Base-by-base conservation (phyloP, 2,329 filamentous ascomycete genomes). In the Simplicillium sp. region DNA sequence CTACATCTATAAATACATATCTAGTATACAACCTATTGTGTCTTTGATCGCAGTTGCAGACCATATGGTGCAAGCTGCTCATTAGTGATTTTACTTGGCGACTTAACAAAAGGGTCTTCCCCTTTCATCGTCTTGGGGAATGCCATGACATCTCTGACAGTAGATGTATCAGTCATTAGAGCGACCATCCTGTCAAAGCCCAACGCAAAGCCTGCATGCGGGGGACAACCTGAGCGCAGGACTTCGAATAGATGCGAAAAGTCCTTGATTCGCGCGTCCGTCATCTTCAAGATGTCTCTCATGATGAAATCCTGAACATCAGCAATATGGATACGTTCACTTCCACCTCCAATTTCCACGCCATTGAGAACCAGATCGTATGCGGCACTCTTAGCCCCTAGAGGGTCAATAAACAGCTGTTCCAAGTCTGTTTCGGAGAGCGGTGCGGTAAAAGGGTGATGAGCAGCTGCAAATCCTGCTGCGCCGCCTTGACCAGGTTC, bases 331-430 rank as follows among this genome's bases (percentile, higher is more conserved):
- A 97, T 96, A 72, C 92, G 86, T 12, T 87, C 78, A 58, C 86
- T 94, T 29, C 92, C 94, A 11, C 92, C 92, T 18, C 92, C 92
- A 2, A 98, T 75, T 61, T 98, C 92, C 5, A 95, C 79, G 4
- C 92, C 92, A 57, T 98, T 98, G 51, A 97, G 77, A 0, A 98
- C 90, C 12, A 98, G 78, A 53, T 98, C 92, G 63, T 96, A 98
- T 57, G 95, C 89, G 52, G 94, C 90, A 3, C 84, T 94, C 50
- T 74, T 77, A 2, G 79, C 87, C 36, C 71, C 62, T 1, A 87
- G 69, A 0, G 92, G 90, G 33, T 88, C 71, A 0, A 71, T 80
- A 31, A 80, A 68, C 1, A 97, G 75, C 1, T 87, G 62, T 32
- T 87, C 81, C 13, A 94, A 74, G 55, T 97, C 89, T 4, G 68